Evolutionary conservation across 2,329 filamentous ascomycete genomes (phyloP), one percentile per base, ranked within the genome.

Genomic region (Proliferodiscus dingleyae): DNA sequence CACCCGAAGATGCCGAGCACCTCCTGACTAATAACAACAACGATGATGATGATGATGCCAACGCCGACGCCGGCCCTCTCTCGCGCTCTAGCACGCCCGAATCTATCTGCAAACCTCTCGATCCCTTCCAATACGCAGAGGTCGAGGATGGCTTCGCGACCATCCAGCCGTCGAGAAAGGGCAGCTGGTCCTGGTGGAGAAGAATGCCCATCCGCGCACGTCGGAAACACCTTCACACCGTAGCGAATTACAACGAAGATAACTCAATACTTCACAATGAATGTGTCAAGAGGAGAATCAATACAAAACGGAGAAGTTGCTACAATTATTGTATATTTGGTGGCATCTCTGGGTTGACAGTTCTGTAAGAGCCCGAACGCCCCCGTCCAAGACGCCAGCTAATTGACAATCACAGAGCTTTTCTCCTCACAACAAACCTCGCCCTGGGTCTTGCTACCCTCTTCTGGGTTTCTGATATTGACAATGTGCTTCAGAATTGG

Each of bases 391-490:
- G 6, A 40, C 22, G 23, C 24, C 10, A 24, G 15, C 46, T 47
- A 40, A 52, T 40, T 22, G 26, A 33, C 19, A 3, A 19, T 33
- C 11, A 3, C 37, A 62, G 67, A 49, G 62, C 55, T 10, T 43
- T 62, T 11, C 58, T 68, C n/a, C 50, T 67, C 16, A 43, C 62
- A n/a, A 49, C 63, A 36, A 65, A 62, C 43, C 56, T 68, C 21
- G 29, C 60, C 18, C 55, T 70, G 8, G 32, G 61, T 7, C 52
- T 61, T 11, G 58, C 54, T 37, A 64, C 58, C 16, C 43, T 67
- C 34, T 61, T 63, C 52, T 58, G 57, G 40, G 45, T 53, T 18
- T 54, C 57, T 19, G 48, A 58, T 2, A 56, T 65, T 28, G 60
- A 62, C 36, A 56, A 56, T 9, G 60, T 66, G 8, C 50, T 53